Evolutionary conservation across 164 flowering plant genomes (phyloP).

Genomic region (Piper betle): DNA sequence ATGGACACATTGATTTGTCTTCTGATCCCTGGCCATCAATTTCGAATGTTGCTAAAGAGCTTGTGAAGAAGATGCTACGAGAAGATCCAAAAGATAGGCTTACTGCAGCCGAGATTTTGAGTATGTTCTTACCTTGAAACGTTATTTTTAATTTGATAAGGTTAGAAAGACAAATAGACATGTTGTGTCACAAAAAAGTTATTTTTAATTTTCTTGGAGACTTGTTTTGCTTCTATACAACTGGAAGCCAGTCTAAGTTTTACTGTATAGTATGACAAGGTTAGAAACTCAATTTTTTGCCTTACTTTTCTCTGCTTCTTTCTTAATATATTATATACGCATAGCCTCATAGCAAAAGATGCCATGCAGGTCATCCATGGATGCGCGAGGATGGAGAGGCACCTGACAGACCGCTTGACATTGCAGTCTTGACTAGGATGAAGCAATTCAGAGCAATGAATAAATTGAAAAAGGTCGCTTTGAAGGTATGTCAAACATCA

Average conservation of each 20-base stretch:
- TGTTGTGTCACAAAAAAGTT: neutral
- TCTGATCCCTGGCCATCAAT: conserved; percentile 98
- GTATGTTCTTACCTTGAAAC: conserved; percentile 25
- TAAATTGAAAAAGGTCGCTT: conserved; percentile 87
- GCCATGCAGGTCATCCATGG: conserved; percentile 71
- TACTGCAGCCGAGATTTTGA: conserved; percentile 60
- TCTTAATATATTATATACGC: too few species aligned
- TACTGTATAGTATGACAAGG: neutral
- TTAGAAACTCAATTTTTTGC: neutral
- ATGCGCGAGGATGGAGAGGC: conserved; percentile 95
- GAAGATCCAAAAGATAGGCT: conserved; percentile 69
- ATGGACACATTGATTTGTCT: conserved; percentile 73
- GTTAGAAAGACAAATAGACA: neutral
- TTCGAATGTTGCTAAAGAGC: conserved; percentile 84
- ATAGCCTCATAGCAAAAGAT: neutral
- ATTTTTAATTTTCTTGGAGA: neutral
- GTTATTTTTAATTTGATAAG: too few species aligned
- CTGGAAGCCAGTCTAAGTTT: neutral
- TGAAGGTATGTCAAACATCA: conserved; percentile 23
- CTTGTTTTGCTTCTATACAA: neutral
- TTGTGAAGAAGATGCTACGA: conserved; percentile 79
- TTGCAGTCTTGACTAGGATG: conserved; percentile 72
- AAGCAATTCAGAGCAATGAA: conserved; percentile 96
- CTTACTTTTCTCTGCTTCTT: too few species aligned
- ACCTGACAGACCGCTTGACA: conserved; percentile 92